phyloP scores from a whole-genome alignment of 768 basidiomycete species.

The Floccularia luteovirens region DNA sequence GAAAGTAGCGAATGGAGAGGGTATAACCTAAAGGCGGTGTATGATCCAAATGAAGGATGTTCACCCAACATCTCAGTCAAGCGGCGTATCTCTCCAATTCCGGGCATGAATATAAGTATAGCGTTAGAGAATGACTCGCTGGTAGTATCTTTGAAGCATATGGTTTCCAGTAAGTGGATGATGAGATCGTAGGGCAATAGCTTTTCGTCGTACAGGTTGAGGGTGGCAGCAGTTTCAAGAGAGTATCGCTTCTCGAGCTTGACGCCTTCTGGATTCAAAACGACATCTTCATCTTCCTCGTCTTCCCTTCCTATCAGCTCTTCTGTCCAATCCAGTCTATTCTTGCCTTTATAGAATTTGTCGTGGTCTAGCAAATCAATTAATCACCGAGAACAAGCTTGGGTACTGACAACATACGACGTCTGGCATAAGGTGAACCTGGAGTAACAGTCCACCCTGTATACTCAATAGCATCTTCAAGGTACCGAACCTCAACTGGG shows the following conservation, averaged over 20 bases:
- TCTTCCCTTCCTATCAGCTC: conserved; percentile 54
- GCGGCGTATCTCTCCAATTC: conserved; percentile 87
- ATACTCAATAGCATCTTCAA: conserved; percentile 88
- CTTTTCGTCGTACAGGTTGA: conserved; percentile 84
- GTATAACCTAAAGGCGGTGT: conserved; percentile 62
- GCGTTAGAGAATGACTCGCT: conserved; percentile 64
- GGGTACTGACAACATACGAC: conserved; percentile 37
- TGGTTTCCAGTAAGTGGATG: conserved; percentile 67
- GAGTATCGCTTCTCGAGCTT: conserved; percentile 82
- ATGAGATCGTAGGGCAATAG: conserved; percentile 91
- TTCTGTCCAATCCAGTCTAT: conserved; percentile 73
- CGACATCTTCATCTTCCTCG: conserved; percentile 58
- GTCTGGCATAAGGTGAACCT: conserved; percentile 72
- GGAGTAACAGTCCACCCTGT: conserved; percentile 76
- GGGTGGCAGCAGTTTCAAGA: conserved; percentile 58
- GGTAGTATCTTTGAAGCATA: conserved; percentile 63
- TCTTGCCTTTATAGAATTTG: conserved; percentile 57
- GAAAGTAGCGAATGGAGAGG: conserved; percentile 92
- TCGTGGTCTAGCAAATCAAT: conserved; percentile 44
- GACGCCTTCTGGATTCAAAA: conserved; percentile 26
- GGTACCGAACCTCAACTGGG: conserved; percentile 77
- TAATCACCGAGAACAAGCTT: neutral
- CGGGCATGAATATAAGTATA: conserved; percentile 89
- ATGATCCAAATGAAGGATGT: conserved; percentile 64
- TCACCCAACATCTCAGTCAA: conserved; percentile 75